These are phyloP conservation scores for Geotrichum europaeum DNA, from an alignment of 1,139 yeast species.

Conservation along the genomic window DNA sequence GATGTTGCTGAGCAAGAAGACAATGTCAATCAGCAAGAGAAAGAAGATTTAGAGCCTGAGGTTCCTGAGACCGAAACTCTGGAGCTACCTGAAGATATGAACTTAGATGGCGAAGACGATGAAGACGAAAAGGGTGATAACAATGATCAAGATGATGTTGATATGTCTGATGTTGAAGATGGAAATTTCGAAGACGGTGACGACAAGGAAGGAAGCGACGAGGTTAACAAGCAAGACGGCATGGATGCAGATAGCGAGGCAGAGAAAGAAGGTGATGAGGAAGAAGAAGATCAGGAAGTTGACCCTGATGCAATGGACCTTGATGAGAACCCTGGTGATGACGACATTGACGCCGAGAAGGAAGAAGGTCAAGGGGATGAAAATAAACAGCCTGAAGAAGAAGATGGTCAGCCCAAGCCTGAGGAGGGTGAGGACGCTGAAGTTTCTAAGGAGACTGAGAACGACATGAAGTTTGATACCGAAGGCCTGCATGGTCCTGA, in stretches of 20 bases:
- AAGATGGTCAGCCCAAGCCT: slow-evolving; percentile 25
- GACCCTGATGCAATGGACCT: slow-evolving; percentile 63
- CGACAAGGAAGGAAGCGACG: slow-evolving; percentile 60
- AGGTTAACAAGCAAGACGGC: slow-evolving; percentile 39
- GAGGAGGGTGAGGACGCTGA: slow-evolving; percentile 31
- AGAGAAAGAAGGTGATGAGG: slow-evolving; percentile 56
- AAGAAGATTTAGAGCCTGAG: slow-evolving; percentile 60
- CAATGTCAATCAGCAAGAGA: slow-evolving; percentile 52
- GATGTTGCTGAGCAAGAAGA: slow-evolving; percentile 40
- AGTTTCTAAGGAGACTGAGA: slow-evolving; percentile 21
- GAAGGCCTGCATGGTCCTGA: slow-evolving; percentile 40
- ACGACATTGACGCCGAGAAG: slow-evolving; percentile 59
- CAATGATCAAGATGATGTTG: slow-evolving; percentile 33
- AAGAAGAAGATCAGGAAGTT: slow-evolving; percentile 58
- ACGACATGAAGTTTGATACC: slow-evolving; percentile 27
- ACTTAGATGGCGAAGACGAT: slow-evolving; percentile 62
- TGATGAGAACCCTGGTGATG: slow-evolving; percentile 73
- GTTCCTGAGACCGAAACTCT: slow-evolving; percentile 78
- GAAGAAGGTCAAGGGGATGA: slow-evolving; percentile 62
- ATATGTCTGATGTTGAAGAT: slow-evolving; percentile 34
- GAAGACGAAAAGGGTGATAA: slow-evolving; percentile 39
- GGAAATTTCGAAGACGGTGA: slow-evolving; percentile 33
- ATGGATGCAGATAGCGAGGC: slow-evolving; percentile 29
- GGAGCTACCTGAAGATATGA: slow-evolving; percentile 82
- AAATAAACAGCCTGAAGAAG: slow-evolving; percentile 24